phyloP scores from a whole-genome alignment of 208 protist genomes.

The Herpetomonas muscarum region DNA sequence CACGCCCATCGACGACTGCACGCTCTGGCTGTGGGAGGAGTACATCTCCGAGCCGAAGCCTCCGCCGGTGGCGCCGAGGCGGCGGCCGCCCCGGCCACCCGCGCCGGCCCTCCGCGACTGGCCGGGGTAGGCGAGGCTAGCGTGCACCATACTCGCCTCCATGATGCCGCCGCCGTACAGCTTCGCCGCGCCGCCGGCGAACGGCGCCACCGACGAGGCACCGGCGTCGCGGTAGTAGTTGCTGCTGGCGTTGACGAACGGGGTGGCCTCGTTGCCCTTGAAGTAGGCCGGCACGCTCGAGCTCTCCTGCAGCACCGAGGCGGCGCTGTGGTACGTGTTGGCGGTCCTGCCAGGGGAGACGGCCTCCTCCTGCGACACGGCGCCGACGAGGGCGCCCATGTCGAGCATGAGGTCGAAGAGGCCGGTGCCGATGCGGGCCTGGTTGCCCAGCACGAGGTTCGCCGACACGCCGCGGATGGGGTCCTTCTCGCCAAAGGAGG shows the following conservation, averaged over 20 bases:
- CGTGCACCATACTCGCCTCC: slow-evolving; percentile 64
- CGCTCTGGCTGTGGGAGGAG: slow-evolving; percentile 33
- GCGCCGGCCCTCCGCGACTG: slow-evolving; percentile 1
- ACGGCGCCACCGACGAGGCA: slow-evolving; percentile 25
- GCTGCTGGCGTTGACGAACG: slow-evolving; percentile 69
- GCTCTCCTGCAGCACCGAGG: slow-evolving; percentile 42
- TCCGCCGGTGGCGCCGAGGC: slow-evolving; percentile 1
- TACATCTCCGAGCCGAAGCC: slow-evolving; percentile 5
- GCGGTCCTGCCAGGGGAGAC: slow-evolving; percentile 64
- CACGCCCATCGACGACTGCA: slow-evolving; percentile 22
- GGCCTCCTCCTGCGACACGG: slow-evolving; percentile 76
- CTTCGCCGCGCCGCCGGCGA: slow-evolving; percentile 18
- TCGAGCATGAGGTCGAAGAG: slow-evolving; percentile 96
- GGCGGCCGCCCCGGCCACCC: too few species aligned
- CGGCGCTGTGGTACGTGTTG: slow-evolving; percentile 77
- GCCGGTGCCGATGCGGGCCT: slow-evolving; percentile 96
- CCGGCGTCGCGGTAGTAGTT: slow-evolving; percentile 26
- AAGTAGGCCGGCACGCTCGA: slow-evolving; percentile 11
- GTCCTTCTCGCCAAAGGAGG: slow-evolving; percentile 95
- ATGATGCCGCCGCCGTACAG: slow-evolving; percentile 44
- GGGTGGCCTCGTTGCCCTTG: slow-evolving; percentile 50
- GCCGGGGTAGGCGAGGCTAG: slow-evolving; percentile 39
- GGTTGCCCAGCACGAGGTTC: slow-evolving; percentile 98
- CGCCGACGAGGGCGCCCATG: slow-evolving; percentile 81
- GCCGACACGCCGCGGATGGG: slow-evolving; percentile 95